Evolutionary conservation across 805 yeast species (phyloP).

Genomic region (Hanseniaspora lindneri): DNA sequence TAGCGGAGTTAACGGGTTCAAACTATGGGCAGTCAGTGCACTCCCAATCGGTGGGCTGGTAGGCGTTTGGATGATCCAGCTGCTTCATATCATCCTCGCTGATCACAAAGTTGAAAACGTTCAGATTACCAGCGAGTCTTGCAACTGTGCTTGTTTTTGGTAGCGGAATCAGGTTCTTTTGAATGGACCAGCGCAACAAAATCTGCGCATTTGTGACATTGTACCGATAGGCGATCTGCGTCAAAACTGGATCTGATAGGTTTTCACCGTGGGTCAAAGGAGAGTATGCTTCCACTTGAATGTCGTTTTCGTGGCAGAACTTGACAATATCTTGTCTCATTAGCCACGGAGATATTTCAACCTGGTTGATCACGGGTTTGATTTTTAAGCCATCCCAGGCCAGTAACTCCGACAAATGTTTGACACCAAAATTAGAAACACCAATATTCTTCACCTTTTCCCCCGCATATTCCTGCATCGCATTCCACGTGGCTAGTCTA

Average conservation of each 20-base stretch:
- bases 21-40: conserved; percentile 39
- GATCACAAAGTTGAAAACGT: conserved; percentile 41
- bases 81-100: conserved; percentile 32
- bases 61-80: conserved; percentile 41
- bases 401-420: conserved; percentile 50
- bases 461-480: conserved; percentile 61
- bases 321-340: conserved; percentile 54
- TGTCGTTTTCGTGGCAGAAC: conserved; percentile 43
- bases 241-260: conserved; percentile 43
- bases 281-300: conserved; percentile 63
- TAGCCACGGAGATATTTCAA: conserved; percentile 78
- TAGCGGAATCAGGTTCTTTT: conserved; percentile 58
- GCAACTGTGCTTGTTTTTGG: conserved; percentile 49
- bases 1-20: background rate
- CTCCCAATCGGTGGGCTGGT: conserved; percentile 71
- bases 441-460: conserved; percentile 53
- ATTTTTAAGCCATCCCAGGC: conserved; percentile 42
- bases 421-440: conserved; percentile 59
- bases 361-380: conserved; percentile 66
- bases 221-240: conserved; percentile 38
- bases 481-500: conserved; percentile 55
- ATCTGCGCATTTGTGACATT: conserved; percentile 49
- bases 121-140: conserved; percentile 45
- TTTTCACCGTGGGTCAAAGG: conserved; percentile 61
- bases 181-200: conserved; percentile 59